phyloP scores from a whole-genome alignment of 805 yeast species.

The Pichia phayaonensis region DNA sequence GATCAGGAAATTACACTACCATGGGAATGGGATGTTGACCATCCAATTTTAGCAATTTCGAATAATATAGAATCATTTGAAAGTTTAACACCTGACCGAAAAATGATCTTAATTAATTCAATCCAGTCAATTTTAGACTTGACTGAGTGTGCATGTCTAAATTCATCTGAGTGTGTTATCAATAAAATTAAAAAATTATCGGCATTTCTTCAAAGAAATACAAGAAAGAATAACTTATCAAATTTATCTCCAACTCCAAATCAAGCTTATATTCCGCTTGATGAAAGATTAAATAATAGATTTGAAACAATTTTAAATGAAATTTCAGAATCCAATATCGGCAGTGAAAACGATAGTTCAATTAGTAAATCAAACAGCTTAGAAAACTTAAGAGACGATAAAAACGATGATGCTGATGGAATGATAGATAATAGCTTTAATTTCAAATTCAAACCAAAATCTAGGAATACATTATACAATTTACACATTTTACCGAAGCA shows the following conservation, averaged over 20 bases:
- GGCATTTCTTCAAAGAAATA: slow-evolving; percentile 50
- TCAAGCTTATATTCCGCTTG: slow-evolving; percentile 27
- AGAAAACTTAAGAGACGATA: not conserved
- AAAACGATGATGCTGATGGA: not conserved
- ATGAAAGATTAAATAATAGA: slow-evolving; percentile 23
- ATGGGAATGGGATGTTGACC: slow-evolving; percentile 85
- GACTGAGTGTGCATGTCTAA: slow-evolving; percentile 51
- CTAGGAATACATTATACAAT: slow-evolving; percentile 6
- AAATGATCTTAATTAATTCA: slow-evolving; percentile 49
- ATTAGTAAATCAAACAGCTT: not conserved
- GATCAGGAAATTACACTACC: slow-evolving; percentile 71
- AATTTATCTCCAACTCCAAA: slow-evolving; percentile 21
- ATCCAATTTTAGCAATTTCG: slow-evolving; percentile 60
- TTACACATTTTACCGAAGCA: slow-evolving; percentile 11
- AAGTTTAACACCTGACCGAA: slow-evolving; percentile 43
- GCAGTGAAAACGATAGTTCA: not conserved
- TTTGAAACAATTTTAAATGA: slow-evolving; percentile 15
- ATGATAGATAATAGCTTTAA: not conserved
- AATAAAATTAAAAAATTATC: slow-evolving; percentile 56
- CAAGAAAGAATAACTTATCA: slow-evolving; percentile 38
- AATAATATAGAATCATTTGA: slow-evolving; percentile 42
- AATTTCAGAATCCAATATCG: not conserved
- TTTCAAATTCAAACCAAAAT: slow-evolving; percentile 5
- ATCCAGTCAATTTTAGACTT: slow-evolving; percentile 55
- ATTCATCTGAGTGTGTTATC: slow-evolving; percentile 49